A percentile compares a stretch with the other conserved stretches of the same genome.
These are phyloP conservation scores for Brettanomyces anomalus DNA, from an alignment of 805 yeast genomes.

Conservation along the genomic window DNA sequence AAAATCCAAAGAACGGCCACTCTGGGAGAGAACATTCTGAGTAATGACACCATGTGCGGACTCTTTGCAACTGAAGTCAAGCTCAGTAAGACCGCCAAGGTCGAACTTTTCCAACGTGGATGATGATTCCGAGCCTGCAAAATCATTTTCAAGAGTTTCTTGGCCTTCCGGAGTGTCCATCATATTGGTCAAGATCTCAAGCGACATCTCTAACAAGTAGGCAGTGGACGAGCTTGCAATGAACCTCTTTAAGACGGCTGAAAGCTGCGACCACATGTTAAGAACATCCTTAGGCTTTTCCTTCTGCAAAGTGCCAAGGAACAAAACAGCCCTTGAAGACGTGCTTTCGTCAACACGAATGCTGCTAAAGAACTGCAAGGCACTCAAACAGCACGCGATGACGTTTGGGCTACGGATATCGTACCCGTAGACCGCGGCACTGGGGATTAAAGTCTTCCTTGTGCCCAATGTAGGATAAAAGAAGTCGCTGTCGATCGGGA, in stretches of 20 bases:
- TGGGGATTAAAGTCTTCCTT: slow-evolving; percentile 26
- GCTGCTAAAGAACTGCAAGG: slow-evolving; percentile 13
- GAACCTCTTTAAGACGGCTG: slow-evolving; percentile 15
- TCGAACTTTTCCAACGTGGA: slow-evolving; percentile 15
- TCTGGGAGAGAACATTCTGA: background rate
- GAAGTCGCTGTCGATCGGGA: slow-evolving; percentile 22
- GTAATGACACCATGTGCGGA: background rate
- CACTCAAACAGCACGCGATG: slow-evolving; percentile 9
- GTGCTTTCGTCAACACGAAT: slow-evolving; percentile 17
- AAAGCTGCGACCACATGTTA: slow-evolving; percentile 12
- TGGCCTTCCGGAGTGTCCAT: slow-evolving; percentile 10
- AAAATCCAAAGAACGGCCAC: too few species aligned
- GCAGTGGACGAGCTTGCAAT: slow-evolving; percentile 16
- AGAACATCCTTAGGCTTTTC: slow-evolving; percentile 11
- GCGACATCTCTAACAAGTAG: slow-evolving; percentile 14
- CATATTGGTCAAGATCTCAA: slow-evolving; percentile 17
- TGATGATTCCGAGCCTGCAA: too few species aligned
- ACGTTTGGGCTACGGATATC: slow-evolving; percentile 7
- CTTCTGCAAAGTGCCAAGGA: slow-evolving; percentile 10
- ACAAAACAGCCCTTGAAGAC: slow-evolving; percentile 15
- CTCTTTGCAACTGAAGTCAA: background rate
- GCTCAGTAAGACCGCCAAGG: slow-evolving; percentile 12
- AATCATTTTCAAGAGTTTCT: slow-evolving; percentile 6
- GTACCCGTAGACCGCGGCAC: slow-evolving; percentile 12
- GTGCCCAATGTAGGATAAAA: slow-evolving; percentile 23